Base-by-base conservation (phyloP, 2,329 filamentous ascomycete genomes). In the Sclerotinia sclerotiorum region DNA sequence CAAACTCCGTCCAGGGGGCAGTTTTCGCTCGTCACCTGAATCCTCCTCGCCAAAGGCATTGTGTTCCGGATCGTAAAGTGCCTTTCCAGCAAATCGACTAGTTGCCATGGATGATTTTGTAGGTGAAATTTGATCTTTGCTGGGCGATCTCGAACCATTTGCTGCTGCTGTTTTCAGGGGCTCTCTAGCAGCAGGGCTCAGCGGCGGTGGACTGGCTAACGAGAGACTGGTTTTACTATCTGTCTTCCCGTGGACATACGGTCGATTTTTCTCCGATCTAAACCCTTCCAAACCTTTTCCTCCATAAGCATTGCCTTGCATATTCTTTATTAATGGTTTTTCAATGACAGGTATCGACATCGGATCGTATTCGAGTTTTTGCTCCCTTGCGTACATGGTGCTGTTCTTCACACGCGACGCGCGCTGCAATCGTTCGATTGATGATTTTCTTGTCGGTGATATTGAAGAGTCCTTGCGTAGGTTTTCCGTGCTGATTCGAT, bases 351-450 rank as follows among this genome's bases (percentile, higher is more conserved):
- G 90, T 67, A 93, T 81, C 73, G 88, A 87, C 68, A 90, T 86
- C 39, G 94, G 93, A 79, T 97, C 93, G 83, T 97, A 97, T 82
- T 96, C 91, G 79, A 93, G 88, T 81, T 94, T 94, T 77, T 93
- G 90, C 81, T 97, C 94, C 67, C 94, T 90, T 54, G 93, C 93
- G 78, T 97, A 92, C 84, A 98, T 97, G 81, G 90, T 97, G 85
- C 94, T 97, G 82, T 97, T 98, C 85, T 94, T 97, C 76, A 99
- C 95, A 70, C 95, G 91, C 67, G 94, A 97, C 44, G 93, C 94
- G 78, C 90, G 92, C 82, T 97, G 96, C 69, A 99, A 85, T 77
- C 94, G 94, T 84, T 99, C 95, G 73, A 99, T 94, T 24, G 94
- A 98, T 57, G 92, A 92, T 77, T 94, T 90, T 76, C 92, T 91